Evolutionary conservation across 2,329 filamentous ascomycete species (phyloP), one percentile per base, ranked within the genome.

Genomic region (Arthroderma uncinatum): DNA sequence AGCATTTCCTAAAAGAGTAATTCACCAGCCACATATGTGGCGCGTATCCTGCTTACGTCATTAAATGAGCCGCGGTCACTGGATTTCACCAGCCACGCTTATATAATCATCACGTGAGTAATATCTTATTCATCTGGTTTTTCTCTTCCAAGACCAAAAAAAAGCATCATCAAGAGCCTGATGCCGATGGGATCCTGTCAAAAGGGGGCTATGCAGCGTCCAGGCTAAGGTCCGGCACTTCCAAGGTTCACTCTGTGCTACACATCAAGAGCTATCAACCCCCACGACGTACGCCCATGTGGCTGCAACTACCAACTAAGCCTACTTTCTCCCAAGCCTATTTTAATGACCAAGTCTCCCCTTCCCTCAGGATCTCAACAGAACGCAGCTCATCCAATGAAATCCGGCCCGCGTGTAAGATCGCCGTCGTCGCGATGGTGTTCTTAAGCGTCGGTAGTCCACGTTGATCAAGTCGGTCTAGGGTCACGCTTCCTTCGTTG

Each of bases 401-500:
- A 67, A 84, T 79, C 62, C 91, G 78, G 0, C 92, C 91, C 1
- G 91, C 91, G 72, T 96, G 86, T 57, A 96, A 76, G 62, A 96
- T 95, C 0, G 91, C 91, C 7, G 89, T 94, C 0, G 91, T 96
- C 12, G 88, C 89, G 65, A 95, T 84, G 0, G 91, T 96, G 71
- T 96, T 96, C 69, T 79, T 82, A 63, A 96, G 74, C 9, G 92
- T 96, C 0, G 91, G 91, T 62, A 96, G 72, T 0, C 87, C 86
- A 65, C 91, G 84, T 63, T 79, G 79, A 65, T 96, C 91, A 33
- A 96, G 78, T 62, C 91, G 84, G 25, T 84, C 84, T 1, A 92
- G 78, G 54, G 81, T 88, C 52, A 85, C 77, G 44, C 79, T 78
- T 21, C 87, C 86, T 30, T 86, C 82, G 67, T 93, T 94, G 55